Conservation (phyloP, 148 eudicot genomes). For the Oxyria digyna region DNA sequence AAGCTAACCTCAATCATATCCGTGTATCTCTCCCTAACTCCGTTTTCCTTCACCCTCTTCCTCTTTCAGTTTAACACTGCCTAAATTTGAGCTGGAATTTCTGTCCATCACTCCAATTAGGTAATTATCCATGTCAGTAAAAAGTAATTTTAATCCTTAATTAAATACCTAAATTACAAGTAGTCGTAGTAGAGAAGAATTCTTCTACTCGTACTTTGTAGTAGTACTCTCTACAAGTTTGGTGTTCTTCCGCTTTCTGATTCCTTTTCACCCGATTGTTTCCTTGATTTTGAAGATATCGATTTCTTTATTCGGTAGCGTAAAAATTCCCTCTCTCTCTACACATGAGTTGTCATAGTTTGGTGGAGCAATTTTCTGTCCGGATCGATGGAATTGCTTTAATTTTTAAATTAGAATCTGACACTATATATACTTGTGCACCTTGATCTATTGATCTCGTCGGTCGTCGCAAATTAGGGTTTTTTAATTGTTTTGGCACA, state of each 20-base stretch:
- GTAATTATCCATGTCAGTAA: background rate
- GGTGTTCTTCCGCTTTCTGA: conserved; percentile 4
- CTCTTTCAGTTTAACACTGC: background rate
- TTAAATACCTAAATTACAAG: background rate
- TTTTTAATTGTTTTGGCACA: background rate
- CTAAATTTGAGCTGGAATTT: background rate
- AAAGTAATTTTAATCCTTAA: no score
- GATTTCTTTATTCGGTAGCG: conserved; percentile 5
- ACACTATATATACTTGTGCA: conserved; percentile 10
- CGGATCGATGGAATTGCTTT: background rate
- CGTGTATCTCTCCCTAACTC: background rate
- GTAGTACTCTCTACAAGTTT: background rate
- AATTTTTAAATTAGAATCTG: background rate
- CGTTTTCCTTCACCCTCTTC: background rate
- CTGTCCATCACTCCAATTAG: background rate
- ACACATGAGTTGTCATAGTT: conserved; percentile 7
- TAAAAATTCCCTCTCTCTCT: conserved; percentile 7
- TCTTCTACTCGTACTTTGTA: background rate
- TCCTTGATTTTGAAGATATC: conserved; percentile 12
- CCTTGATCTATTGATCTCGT: conserved; percentile 4
- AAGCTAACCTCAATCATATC: background rate
- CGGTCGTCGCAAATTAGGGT: conserved; percentile 6
- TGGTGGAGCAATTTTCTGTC: conserved; percentile 4
- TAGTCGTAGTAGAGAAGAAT: background rate
- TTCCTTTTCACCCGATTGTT: background rate